These are phyloP conservation scores for Agapanthus africanus DNA, from an alignment of 106 monocot species.

Conservation along the genomic window DNA sequence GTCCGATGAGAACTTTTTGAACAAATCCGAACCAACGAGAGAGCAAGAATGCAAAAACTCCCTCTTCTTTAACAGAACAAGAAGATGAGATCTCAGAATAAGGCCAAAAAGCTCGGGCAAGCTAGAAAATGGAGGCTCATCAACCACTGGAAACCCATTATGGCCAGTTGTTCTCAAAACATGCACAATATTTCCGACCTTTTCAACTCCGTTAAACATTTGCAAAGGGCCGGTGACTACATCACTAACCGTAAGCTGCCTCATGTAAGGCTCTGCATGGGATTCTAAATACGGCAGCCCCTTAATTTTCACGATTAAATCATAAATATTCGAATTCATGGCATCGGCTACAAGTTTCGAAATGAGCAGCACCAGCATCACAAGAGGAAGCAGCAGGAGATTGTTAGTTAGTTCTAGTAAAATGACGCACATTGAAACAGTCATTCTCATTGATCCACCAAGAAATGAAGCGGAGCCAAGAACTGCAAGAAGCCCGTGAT, in stretches of 20 bases:
- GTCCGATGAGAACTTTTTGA: slow-evolving; percentile 22
- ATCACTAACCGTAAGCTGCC: slow-evolving; percentile 40
- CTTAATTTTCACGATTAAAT: slow-evolving; percentile 37
- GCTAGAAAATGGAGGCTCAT: slow-evolving; percentile 37
- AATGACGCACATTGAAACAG: slow-evolving; percentile 73
- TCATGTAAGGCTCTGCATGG: slow-evolving; percentile 31
- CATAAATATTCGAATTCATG: slow-evolving; percentile 47
- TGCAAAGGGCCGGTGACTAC: slow-evolving; percentile 41
- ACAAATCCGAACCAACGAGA: slow-evolving; percentile 1
- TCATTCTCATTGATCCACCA: slow-evolving; percentile 84
- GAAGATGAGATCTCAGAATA: slow-evolving; percentile 64
- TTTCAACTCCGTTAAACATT: slow-evolving; percentile 41
- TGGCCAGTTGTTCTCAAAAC: slow-evolving; percentile 43
- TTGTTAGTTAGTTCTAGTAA: slow-evolving; percentile 79
- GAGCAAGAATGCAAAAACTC: slow-evolving; percentile 22
- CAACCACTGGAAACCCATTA: slow-evolving; percentile 61
- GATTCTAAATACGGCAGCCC: slow-evolving; percentile 58
- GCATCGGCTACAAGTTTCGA: slow-evolving; percentile 61
- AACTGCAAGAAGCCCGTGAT: slow-evolving; percentile 81
- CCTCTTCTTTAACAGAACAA: slow-evolving; percentile 63
- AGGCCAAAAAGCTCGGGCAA: slow-evolving; percentile 55
- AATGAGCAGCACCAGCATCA: slow-evolving; percentile 86
- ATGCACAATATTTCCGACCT: slow-evolving; percentile 44
- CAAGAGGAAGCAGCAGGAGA: slow-evolving; percentile 74
- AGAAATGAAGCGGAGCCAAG: slow-evolving; percentile 75